Base-by-base conservation (phyloP, 2,329 filamentous ascomycete species). In the Ophidiomyces ophidiicola region DNA sequence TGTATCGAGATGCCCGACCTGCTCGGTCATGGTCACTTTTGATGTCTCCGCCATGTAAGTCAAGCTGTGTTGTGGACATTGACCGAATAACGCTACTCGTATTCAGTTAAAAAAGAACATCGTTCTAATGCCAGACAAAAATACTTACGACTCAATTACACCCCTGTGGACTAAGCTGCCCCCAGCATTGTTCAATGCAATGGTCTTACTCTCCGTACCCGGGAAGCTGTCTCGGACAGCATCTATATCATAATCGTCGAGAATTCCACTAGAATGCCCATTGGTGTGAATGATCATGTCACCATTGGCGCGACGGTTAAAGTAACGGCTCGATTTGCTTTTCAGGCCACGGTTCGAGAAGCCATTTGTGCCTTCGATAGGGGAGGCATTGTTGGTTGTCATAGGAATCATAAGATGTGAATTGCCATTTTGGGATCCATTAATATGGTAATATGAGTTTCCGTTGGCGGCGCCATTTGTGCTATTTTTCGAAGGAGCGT, bases 111-210 rank as follows among this genome's bases (percentile, higher is more conserved):
- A n/a, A 31, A 11, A 21, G 2, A 32, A 4, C n/a, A 25, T 23
- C 18, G 17, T 15, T 7, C 29, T 7, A n/a, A 18, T 31, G 15
- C 18, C 31, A 12, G 6, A 4, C 11, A 14, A 1, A 4, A n/a
- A 14, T 32, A 31, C 36, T 39, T 31, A 39, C 36, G 36, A 39
- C 14, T 31, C 36, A 11, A 39, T 32, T 14, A 18, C 36, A 1
- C 29, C 36, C 24, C 20, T 24, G 15, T 39, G 17, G 10, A 39
- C 29, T 10, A 39, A 25, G 8, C 36, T 39, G 6, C 36, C 36
- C 11, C 28, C 36, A 14, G 36, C 36, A 25, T 39, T 39, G 26
- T 39, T 39, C 28, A 39, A 26, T 10, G 19, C 26, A 14, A 39
- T 26, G 5, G 15, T 39, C 4, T 26, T 32, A 6, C 20, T 28